Conservation (phyloP, 1,284 basidiomycete genomes). For the Marasmius tenuissimus region DNA sequence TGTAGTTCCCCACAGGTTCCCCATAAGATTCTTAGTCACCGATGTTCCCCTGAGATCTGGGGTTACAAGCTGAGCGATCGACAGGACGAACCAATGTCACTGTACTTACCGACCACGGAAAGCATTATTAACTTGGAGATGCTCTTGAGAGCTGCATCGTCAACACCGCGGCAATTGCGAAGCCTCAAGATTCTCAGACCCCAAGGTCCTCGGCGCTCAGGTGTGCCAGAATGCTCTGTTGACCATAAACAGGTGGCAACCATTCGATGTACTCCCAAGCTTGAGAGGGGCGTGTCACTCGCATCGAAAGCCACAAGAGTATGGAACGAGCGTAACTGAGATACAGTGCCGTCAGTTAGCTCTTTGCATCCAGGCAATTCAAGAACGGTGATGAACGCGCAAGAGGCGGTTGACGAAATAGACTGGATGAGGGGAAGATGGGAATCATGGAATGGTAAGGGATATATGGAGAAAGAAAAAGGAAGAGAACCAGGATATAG, state of each 20-base stretch:
- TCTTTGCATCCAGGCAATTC: slow-evolving; percentile 50
- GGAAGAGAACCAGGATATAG: slow-evolving; percentile 53
- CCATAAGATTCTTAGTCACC: slow-evolving; percentile 15
- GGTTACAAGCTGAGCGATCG: slow-evolving; percentile 1
- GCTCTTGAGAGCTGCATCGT: slow-evolving; percentile 36
- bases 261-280: slow-evolving; percentile 50
- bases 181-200: slow-evolving; percentile 54
- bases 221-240: slow-evolving; percentile 17
- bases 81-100: not conserved
- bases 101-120: slow-evolving; percentile 50
- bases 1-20: slow-evolving; percentile 5
- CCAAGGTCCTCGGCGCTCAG: slow-evolving; percentile 49
- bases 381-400: slow-evolving; percentile 63
- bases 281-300: slow-evolving; percentile 48
- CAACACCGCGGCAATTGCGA: slow-evolving; percentile 44
- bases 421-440: slow-evolving; percentile 57
- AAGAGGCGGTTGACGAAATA: slow-evolving; percentile 51
- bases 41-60: slow-evolving; percentile 55
- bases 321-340: slow-evolving; percentile 48
- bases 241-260: slow-evolving; percentile 33
- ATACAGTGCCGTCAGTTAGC: slow-evolving; percentile 55
- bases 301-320: slow-evolving; percentile 62
- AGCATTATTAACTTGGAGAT: slow-evolving; percentile 53
- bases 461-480: slow-evolving; percentile 36
- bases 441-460: slow-evolving; percentile 50